Percentiles rank a stretch among this genome's conserved stretches.
These are phyloP conservation scores for Cutaneotrichosporon arboriforme DNA, from an alignment of 1,284 basidiomycete genomes.

Conservation along the genomic window DNA sequence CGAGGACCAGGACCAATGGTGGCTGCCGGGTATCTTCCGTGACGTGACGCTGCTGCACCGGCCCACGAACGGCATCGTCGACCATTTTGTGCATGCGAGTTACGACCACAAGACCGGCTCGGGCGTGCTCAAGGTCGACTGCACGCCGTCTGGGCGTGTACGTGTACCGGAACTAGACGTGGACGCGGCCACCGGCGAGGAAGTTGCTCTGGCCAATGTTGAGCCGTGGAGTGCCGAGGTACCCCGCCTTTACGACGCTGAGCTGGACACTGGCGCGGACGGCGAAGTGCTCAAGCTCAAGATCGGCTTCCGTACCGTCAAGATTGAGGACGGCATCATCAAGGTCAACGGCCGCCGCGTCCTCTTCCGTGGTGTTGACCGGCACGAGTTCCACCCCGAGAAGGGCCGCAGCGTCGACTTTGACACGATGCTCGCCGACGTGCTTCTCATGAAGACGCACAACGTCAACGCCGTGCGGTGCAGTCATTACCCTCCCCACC, in stretches of 20 bases:
- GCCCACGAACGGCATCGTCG: slow-evolving; percentile 10
- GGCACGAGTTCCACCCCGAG: slow-evolving; percentile 28
- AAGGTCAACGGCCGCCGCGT: slow-evolving; percentile 26
- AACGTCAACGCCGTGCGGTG: slow-evolving; percentile 29
- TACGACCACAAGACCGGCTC: slow-evolving; percentile 16
- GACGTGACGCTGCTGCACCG: slow-evolving; percentile 23
- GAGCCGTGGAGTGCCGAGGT: slow-evolving; percentile 25
- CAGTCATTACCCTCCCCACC: slow-evolving; percentile 27
- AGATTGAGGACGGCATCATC: slow-evolving; percentile 14
- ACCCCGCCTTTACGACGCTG: slow-evolving; percentile 15
- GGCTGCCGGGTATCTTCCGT: slow-evolving; percentile 28
- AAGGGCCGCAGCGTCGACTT: slow-evolving; percentile 14
- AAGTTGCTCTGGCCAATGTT: slow-evolving; percentile 3
- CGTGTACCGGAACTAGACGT: slow-evolving; percentile 21
- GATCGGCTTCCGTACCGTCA: slow-evolving; percentile 28
- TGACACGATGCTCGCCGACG: slow-evolving; percentile 24
- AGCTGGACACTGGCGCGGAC: background rate
- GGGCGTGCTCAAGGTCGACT: slow-evolving; percentile 22
- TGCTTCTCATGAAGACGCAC: slow-evolving; percentile 25
- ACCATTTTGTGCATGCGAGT: slow-evolving; percentile 20
- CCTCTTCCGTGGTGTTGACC: slow-evolving; percentile 23
- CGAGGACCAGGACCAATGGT: slow-evolving; percentile 31
- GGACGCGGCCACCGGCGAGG: slow-evolving; percentile 13
- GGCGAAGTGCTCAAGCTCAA: slow-evolving; percentile 19
- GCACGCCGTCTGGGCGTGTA: slow-evolving; percentile 10